Conservation (phyloP, 176 grass and related monocot species). For the Oropetium thomaeum region DNA sequence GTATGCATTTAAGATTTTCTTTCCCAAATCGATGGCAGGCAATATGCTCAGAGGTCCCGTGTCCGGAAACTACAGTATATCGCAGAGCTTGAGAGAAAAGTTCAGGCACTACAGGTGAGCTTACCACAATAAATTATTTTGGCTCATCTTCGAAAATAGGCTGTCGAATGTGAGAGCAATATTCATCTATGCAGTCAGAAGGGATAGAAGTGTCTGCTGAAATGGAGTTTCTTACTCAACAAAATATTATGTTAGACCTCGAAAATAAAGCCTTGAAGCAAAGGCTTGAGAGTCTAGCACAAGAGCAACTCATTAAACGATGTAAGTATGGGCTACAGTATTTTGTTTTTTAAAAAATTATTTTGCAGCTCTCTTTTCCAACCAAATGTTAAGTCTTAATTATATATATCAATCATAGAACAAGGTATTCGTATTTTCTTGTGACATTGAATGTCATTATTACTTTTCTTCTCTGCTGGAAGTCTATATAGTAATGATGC, state of each 20-base stretch:
- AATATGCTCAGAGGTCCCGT: conserved; percentile 91
- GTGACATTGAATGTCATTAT: neutral
- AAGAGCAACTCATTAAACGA: conserved; percentile 90
- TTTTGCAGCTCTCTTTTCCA: conserved; percentile 7
- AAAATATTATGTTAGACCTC: conserved; percentile 93
- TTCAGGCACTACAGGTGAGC: conserved; percentile 76
- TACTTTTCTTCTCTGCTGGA: neutral
- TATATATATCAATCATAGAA: neutral
- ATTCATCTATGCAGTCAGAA: conserved; percentile 56
- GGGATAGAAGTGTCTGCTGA: conserved; percentile 81
- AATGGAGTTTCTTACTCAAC: conserved; percentile 85
- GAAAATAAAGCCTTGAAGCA: conserved; percentile 97
- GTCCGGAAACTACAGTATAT: conserved; percentile 98
- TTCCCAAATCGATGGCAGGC: conserved; percentile 38
- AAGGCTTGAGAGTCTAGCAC: conserved; percentile 72
- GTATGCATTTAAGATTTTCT: neutral
- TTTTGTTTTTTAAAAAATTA: neutral
- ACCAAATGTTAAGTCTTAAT: neutral
- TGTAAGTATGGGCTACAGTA: conserved; percentile 44
- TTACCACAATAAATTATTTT: neutral
- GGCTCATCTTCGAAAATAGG: neutral
- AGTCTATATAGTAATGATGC: neutral
- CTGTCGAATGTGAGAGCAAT: conserved; percentile 12
- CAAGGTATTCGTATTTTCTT: neutral
- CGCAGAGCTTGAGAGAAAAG: conserved; percentile 90